phyloP scores from a whole-genome alignment of 1,139 yeast genomes.

The Saccharomyces uvarum region DNA sequence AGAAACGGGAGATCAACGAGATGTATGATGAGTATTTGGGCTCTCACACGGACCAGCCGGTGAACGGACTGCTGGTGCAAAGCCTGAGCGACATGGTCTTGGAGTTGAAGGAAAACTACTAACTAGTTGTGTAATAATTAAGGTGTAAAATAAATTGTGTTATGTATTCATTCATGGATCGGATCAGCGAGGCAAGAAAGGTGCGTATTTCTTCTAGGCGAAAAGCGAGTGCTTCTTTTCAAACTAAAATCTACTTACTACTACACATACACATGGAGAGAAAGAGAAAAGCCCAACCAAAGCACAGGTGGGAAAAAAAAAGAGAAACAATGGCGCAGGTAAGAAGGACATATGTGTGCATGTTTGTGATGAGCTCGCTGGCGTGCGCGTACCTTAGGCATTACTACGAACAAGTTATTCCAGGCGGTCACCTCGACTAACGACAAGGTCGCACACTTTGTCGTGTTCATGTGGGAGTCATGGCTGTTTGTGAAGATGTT shows the following conservation, averaged over 20 bases:
- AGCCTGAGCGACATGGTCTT: conserved; percentile 26
- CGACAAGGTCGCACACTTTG: conserved; percentile 48
- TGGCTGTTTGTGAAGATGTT: conserved; percentile 39
- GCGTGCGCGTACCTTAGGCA: conserved; percentile 26
- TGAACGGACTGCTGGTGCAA: conserved; percentile 23
- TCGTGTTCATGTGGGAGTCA: conserved; percentile 42
- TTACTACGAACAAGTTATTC: conserved; percentile 38
- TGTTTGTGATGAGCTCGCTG: conserved; percentile 20
- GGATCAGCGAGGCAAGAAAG: neutral
- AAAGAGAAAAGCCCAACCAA: neutral
- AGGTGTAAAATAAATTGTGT: neutral
- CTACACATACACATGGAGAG: no score
- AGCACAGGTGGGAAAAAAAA: neutral
- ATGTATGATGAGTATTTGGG: conserved; percentile 24
- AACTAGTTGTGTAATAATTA: neutral
- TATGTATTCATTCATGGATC: neutral
- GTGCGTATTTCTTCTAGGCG: no score
- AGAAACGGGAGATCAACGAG: conserved; percentile 20
- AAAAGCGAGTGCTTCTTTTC: neutral
- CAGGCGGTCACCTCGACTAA: conserved; percentile 40
- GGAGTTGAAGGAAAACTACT: conserved; percentile 17
- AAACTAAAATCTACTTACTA: no score
- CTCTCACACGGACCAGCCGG: conserved; percentile 14
- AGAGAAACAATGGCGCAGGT: neutral
- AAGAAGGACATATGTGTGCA: conserved; percentile 15